Evolutionary conservation across 2,329 filamentous ascomycete genomes (phyloP).

Genomic region (Penicillium sumatraense): DNA sequence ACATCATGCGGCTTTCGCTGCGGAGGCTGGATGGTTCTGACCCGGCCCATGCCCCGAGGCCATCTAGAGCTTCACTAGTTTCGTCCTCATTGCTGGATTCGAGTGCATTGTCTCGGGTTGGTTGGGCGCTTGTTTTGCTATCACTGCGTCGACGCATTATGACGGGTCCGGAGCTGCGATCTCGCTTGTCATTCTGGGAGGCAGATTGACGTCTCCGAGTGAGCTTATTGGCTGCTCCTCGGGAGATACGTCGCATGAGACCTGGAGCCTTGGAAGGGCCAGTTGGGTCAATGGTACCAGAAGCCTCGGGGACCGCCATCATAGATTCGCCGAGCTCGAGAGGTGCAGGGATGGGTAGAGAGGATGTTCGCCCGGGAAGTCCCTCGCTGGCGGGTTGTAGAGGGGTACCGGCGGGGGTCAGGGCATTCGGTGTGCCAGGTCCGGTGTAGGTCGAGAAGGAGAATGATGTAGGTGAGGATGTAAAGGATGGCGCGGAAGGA

Average conservation of each 20-base stretch:
- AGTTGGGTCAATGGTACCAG: constrained; percentile 65
- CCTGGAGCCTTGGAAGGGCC: constrained; percentile 60
- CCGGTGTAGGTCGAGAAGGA: constrained; percentile 34
- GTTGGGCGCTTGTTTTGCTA: constrained; percentile 74
- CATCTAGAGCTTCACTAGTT: constrained; percentile 52
- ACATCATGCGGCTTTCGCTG: constrained; percentile 40
- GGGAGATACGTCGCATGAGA: constrained; percentile 84
- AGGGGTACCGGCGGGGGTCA: constrained; percentile 42
- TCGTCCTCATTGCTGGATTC: constrained; percentile 45
- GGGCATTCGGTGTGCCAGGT: constrained; percentile 36
- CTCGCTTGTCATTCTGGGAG: constrained; percentile 74
- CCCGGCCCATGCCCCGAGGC: constrained; percentile 46
- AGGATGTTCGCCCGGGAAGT: constrained; percentile 33
- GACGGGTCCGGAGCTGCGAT: constrained; percentile 86
- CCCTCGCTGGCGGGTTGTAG: constrained; percentile 40
- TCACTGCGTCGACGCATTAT: constrained; percentile 87
- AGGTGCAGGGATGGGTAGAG: constrained; percentile 51
- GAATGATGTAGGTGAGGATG: constrained; percentile 35
- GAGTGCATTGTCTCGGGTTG: constrained; percentile 52
- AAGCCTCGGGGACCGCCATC: constrained; percentile 51
- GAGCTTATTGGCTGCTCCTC: constrained; percentile 73
- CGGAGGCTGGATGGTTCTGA: constrained; percentile 45
- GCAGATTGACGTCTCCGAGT: constrained; percentile 77
- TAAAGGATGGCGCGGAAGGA: constrained; percentile 34
- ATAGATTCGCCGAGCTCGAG: constrained; percentile 77